Base-by-base conservation (phyloP, 352 stramenopile species). In the Phytophthora pseudosyringae region DNA sequence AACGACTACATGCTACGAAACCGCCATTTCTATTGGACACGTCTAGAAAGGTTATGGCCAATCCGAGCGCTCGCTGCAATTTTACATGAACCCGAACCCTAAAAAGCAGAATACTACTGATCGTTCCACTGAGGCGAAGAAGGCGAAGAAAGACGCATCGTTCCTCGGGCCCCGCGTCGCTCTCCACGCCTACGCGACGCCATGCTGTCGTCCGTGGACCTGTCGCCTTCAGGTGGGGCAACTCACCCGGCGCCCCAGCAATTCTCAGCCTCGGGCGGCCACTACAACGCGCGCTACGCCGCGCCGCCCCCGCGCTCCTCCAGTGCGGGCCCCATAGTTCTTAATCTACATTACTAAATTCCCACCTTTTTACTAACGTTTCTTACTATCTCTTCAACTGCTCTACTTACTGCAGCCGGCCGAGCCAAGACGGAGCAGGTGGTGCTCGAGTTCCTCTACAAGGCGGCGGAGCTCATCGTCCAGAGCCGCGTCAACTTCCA, bases 361-460 rank as follows among this genome's bases (percentile, higher is more conserved):
- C 18, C 33, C 3, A 4, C 43, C 28, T 46, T 29, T 43, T 15
- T 26, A 28, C 31, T 44, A 16, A 41, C 18, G 25, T 57, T 5
- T 67, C 25, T 32, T 49, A 21, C 21, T 21, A 1, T 21, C 21
- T 21, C 21, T 21, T 21, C 21, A 21, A 21, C 21, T 21, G 21
- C 32, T 35, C 57, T 47, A 46, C 45, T 11, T 59, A 16, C 11
- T 57, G 39, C 33, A 83, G 81, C 86, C 2, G 86, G 86, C 1
- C 77, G 86, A 10, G 59, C 81, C 43, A 94, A 94, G 53, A 94
- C 86, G 2, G 88, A 96, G 59, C 86, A 93, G 50, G 86, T 94
- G 35, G 85, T 96, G 61, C 71, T 94, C 7, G 88, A 96, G 50
- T 91, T 91, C 52, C 67, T 94, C 3, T 92, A 90, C 69, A 96